phyloP scores from a whole-genome alignment of 805 yeast species.

The Kuraishia borneana region DNA sequence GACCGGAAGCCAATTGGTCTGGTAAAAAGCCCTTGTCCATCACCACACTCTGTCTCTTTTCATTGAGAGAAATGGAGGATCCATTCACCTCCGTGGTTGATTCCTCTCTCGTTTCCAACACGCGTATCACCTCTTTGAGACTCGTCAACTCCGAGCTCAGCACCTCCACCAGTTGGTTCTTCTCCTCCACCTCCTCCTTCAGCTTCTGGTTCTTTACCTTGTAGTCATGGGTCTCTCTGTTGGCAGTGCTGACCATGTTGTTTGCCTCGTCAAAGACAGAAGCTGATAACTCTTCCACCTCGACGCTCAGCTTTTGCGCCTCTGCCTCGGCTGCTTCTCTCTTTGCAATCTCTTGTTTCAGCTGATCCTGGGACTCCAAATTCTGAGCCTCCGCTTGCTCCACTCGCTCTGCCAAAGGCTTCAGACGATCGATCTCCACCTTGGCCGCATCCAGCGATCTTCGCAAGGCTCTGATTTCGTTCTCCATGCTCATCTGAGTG shows the following conservation, averaged over 20 bases:
- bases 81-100: not conserved
- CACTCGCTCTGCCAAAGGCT: constrained; percentile 21
- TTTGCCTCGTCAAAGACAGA: constrained; percentile 79
- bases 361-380: constrained; percentile 19
- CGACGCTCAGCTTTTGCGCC: constrained; percentile 49
- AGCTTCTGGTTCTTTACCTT: constrained; percentile 50
- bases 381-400: constrained; percentile 14
- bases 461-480: constrained; percentile 26
- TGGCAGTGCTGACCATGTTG: constrained; percentile 72
- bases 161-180: constrained; percentile 53
- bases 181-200: constrained; percentile 46
- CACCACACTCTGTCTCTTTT: not conserved
- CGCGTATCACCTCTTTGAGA: constrained; percentile 48
- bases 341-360: constrained; percentile 18
- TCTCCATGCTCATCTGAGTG: constrained; percentile 45
- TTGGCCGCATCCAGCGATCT: constrained; percentile 21
- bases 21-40: no score
- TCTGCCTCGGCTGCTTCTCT: constrained; percentile 46
- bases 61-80: not conserved
- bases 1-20: constrained; percentile 1
- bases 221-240: constrained; percentile 49
- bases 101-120: constrained; percentile 33
- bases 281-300: constrained; percentile 71
- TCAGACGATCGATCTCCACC: constrained; percentile 17
- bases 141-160: constrained; percentile 58